Base-by-base conservation (phyloP, 495 filamentous ascomycete genomes). In the Hypoxylon cercidicola region DNA sequence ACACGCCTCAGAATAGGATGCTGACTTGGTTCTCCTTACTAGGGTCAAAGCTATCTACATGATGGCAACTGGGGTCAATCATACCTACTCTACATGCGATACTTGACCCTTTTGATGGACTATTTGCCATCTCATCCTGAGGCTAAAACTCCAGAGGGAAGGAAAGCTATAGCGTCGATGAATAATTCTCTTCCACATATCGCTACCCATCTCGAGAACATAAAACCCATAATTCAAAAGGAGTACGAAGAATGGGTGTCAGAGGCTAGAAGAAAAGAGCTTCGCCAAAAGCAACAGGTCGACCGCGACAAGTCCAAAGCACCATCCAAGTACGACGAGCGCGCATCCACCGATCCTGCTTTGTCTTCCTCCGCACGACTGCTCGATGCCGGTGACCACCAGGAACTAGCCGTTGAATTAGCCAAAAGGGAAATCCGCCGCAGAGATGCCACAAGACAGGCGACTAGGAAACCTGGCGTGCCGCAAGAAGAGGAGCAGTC, bases 21-120 rank as follows among this genome's bases (percentile, higher is more conserved):
- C 44, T 59, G 16, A 68, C 53, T 13, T 2, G 5, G 48, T 45
- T 23, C 37, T 40, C 20, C 18, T 28, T 10, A 19, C 15, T 15
- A 82, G 81, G 78, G 71, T 4, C 64, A 69, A 10, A 91, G 93
- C 62, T 97, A 97, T 74, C 84, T 93, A 69, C 85, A 80, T 16
- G 96, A 99, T 78, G 88, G 90, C 55, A 90, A 96, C 77, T 82
- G 92, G 46, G 85, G 93, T 58, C 90, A 94, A 71, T 89, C 94
- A 1, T 99, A 95, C 77, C 79, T 97, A 19, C 81, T 97, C 15
- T 83, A 96, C 8, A 89, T 93, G 62, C 87, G 95, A 72, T 92
- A 93, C 76, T 89, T 90, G 10, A 82, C 84, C 46, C 83, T 97
- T 6, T 81, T 91, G 3, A 77, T 89, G 25, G 79, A 87, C 1